phyloP scores from a whole-genome alignment of 1,284 basidiomycete species.

The Stereum hirsutum region DNA sequence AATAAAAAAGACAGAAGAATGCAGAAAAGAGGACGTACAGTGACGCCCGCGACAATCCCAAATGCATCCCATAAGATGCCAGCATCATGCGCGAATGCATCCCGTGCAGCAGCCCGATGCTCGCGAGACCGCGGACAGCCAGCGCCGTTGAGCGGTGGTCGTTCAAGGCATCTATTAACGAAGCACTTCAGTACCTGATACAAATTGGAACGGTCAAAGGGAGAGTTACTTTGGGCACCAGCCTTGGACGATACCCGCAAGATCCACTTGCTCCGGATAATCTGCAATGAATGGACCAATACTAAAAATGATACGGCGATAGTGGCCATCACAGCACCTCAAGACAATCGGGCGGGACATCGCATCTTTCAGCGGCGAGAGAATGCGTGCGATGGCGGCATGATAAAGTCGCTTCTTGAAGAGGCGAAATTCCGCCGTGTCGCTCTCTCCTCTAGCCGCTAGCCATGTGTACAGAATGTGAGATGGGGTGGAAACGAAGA shows the following conservation, averaged over 20 bases:
- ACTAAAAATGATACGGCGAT: not conserved
- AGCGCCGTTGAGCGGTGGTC: too few species aligned
- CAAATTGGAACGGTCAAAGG: too few species aligned
- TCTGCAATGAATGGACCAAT: not conserved
- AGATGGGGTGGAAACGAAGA: not conserved
- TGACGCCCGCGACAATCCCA: constrained; percentile 2
- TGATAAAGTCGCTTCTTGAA: constrained; percentile 13
- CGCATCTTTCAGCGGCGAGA: constrained; percentile 8
- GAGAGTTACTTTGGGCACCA: constrained; percentile 6
- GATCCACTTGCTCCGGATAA: not conserved
- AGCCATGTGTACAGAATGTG: not conserved
- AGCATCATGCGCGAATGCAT: too few species aligned
- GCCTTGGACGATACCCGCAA: not conserved
- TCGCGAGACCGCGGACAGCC: too few species aligned
- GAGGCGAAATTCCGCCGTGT: constrained; percentile 7
- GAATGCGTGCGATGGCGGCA: constrained; percentile 8
- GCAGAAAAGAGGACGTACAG: not conserved
- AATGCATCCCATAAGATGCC: constrained; percentile 4
- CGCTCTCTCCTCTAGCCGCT: constrained; percentile 3
- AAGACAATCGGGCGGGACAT: not conserved
- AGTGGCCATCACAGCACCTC: not conserved
- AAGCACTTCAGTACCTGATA: too few species aligned
- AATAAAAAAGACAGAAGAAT: not conserved
- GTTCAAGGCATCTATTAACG: too few species aligned
- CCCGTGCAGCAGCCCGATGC: too few species aligned